Percentiles rank a stretch among this genome's conserved stretches.
phyloP scores from a whole-genome alignment of 225 moss, liverwort and hornwort genomes.

The Pseudisothecium myosuroides region DNA sequence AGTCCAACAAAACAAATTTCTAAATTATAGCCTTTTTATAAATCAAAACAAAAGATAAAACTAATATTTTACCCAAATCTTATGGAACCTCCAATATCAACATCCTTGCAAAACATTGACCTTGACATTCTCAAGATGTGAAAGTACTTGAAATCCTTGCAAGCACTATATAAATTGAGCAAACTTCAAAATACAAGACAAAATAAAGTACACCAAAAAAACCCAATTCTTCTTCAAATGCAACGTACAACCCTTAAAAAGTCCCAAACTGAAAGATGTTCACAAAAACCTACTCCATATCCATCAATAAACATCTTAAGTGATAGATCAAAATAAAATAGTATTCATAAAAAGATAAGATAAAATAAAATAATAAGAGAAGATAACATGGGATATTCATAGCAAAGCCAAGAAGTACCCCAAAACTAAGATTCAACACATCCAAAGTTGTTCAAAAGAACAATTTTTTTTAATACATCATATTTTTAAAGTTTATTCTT shows the following conservation, averaged over 20 bases:
- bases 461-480: rapidly evolving
- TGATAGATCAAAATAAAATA: not conserved
- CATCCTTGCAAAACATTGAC: not conserved
- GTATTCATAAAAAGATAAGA: not conserved
- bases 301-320: not conserved
- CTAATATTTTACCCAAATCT: not conserved
- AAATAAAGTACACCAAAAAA: too few species aligned
- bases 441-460: not conserved
- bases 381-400: not conserved
- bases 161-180: rapidly evolving
- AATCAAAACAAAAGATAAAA: not conserved
- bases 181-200: not conserved
- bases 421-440: not conserved
- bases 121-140: not conserved
- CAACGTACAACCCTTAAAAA: not conserved
- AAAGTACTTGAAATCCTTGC: not conserved
- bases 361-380: not conserved
- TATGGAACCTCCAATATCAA: too few species aligned
- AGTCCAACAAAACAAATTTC: not conserved
- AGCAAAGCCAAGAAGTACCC: not conserved
- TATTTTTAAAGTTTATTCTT: too few species aligned
- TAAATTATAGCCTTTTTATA: not conserved
- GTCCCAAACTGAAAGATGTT: rapidly evolving
- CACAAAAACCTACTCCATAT: not conserved
- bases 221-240: too few species aligned